These are phyloP conservation scores for Alternaria postmessia DNA, from an alignment of 2,329 filamentous ascomycete genomes.

Conservation along the genomic window DNA sequence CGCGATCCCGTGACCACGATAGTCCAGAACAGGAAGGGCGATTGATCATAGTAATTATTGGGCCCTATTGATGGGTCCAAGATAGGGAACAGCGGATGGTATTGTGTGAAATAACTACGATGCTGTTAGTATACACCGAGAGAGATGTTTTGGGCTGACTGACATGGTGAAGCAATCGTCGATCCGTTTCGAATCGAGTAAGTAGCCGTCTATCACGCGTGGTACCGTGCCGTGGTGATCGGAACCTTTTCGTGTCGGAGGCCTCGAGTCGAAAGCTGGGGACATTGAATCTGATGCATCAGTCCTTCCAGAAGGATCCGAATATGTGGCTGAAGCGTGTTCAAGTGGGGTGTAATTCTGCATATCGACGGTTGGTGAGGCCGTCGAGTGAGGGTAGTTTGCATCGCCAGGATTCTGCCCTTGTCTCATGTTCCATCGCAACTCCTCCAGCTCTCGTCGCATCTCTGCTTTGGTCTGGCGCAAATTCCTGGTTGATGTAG, in stretches of 20 bases:
- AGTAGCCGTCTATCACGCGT: slow-evolving; percentile 40
- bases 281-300: slow-evolving; percentile 42
- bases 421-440: slow-evolving; percentile 48
- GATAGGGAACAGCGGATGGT: slow-evolving; percentile 46
- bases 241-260: slow-evolving; percentile 34
- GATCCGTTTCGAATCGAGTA: slow-evolving; percentile 45
- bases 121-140: slow-evolving; percentile 20
- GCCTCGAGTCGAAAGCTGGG: slow-evolving; percentile 39
- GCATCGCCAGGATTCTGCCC: slow-evolving; percentile 34
- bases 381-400: slow-evolving; percentile 37
- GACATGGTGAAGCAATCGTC: slow-evolving; percentile 49
- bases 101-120: slow-evolving; percentile 46
- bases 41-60: slow-evolving; percentile 47
- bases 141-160: background rate
- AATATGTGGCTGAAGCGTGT: slow-evolving; percentile 36
- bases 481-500: slow-evolving; percentile 48
- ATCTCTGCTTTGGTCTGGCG: slow-evolving; percentile 51
- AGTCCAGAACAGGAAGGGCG: slow-evolving; percentile 52
- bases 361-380: slow-evolving; percentile 39
- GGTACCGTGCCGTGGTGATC: slow-evolving; percentile 34
- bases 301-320: slow-evolving; percentile 37
- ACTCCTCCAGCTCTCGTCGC: slow-evolving; percentile 48
- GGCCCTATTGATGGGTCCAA: slow-evolving; percentile 40
- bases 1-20: slow-evolving; percentile 52
- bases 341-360: slow-evolving; percentile 39